Evolutionary conservation across 495 filamentous ascomycete species (phyloP), one percentile per base, ranked within the genome.

Genomic region (Geopyxis carbonaria): DNA sequence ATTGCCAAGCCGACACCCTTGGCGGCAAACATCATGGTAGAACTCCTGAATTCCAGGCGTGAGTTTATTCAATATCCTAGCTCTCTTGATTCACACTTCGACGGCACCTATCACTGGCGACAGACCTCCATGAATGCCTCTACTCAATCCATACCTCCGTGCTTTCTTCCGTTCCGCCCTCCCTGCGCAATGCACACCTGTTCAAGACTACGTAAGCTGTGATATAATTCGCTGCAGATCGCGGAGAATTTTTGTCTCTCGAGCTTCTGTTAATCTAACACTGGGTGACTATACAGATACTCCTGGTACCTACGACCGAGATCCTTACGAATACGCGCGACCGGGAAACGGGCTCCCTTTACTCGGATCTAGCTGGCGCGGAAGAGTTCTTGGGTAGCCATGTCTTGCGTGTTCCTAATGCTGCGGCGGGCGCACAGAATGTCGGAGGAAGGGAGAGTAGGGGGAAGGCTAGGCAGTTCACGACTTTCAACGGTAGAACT

Each of bases 331-430:
- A 76, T 53, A 78, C 79, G 52, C 80, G 81, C 67, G 91, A 99
- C 58, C 70, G 78, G 54, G 91, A 95, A 59, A 77, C 78, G 40
- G 76, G 79, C 50, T 61, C 73, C 42, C 64, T 69, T 40, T 80
- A 86, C 60, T 64, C 74, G 47, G 87, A 94, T 48, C 70, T 93
- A 43, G 76, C 84, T 51, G 68, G 68, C 40, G 81, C 75, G 28
- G 91, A 99, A 46, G 91, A 99, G 46, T 95, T 99, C 58, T 68
- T 95, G 31, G 85, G 75, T 25, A 94, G 87, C 66, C 91, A 99
- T 80, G 83, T 94, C 34, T 64, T 99, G 50, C 81, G 89, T 46
- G 74, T 93, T 44, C 76, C 80, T 18, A 62, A 66, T 13, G 66
- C 68, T 39, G 62, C 64, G 43, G 60, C 58, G 25, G 66, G 69